Evolutionary conservation across 495 filamentous ascomycete species (phyloP).

Genomic region (Penicillium coffeae): DNA sequence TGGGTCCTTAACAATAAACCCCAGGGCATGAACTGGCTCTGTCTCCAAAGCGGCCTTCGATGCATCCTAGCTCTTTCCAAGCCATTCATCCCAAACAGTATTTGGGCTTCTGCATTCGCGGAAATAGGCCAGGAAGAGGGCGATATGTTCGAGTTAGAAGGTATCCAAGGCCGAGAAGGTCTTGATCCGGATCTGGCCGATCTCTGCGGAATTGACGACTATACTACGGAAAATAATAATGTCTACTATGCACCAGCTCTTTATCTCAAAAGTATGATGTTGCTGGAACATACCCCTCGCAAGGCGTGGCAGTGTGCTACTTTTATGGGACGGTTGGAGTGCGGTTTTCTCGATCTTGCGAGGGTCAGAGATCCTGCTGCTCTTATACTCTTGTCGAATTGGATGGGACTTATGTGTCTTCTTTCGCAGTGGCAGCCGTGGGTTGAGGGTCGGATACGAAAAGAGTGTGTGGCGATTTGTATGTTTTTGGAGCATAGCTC

Average conservation of each 20-base stretch:
- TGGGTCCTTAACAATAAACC: constrained; percentile 39
- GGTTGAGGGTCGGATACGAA: constrained; percentile 32
- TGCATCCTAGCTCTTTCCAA: constrained; percentile 27
- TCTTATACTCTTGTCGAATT: constrained; percentile 40
- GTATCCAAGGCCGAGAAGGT: constrained; percentile 28
- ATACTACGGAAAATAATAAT: constrained; percentile 29
- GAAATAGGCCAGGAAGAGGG: constrained; percentile 18
- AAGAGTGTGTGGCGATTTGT: constrained; percentile 45
- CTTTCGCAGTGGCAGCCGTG: constrained; percentile 34
- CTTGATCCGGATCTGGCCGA: constrained; percentile 32
- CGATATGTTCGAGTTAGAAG: constrained; percentile 16
- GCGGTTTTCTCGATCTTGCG: constrained; percentile 31
- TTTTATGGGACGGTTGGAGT: constrained; percentile 32
- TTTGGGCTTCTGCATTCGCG: constrained; percentile 31
- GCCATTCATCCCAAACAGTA: constrained; percentile 29
- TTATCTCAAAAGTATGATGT: constrained; percentile 25
- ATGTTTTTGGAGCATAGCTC: constrained; percentile 34
- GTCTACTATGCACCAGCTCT: constrained; percentile 36
- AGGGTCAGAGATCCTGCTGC: constrained; percentile 36
- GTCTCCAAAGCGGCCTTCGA: constrained; percentile 36
- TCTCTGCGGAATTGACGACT: constrained; percentile 36
- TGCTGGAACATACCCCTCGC: constrained; percentile 13
- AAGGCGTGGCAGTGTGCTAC: constrained; percentile 24
- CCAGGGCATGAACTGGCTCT: constrained; percentile 40
- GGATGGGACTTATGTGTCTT: constrained; percentile 39